Percentiles rank a stretch among this genome's conserved stretches.
These are phyloP conservation scores for Boechera stricta DNA, from an alignment of 345 rosid species.

Conservation along the genomic window DNA sequence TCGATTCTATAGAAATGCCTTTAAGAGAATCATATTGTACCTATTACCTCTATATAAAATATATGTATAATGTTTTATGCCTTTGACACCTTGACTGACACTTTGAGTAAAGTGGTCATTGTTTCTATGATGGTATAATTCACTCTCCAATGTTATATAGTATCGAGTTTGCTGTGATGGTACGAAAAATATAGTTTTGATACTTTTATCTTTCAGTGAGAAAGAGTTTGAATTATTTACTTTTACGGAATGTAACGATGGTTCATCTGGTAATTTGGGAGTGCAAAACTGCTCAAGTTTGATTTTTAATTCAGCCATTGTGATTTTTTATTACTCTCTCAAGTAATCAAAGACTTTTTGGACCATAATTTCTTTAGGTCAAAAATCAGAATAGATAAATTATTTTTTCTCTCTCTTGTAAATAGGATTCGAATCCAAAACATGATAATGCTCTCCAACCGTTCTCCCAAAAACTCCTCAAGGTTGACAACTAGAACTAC, in stretches of 20 bases:
- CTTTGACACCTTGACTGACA: constrained; percentile 28
- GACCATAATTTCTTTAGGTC: too few species aligned
- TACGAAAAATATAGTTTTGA: background rate
- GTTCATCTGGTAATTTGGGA: background rate
- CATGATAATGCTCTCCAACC: too few species aligned
- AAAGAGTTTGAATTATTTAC: background rate
- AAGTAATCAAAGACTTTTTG: too few species aligned
- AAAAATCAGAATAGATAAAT: too few species aligned
- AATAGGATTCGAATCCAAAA: too few species aligned
- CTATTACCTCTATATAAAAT: background rate
- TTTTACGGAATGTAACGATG: background rate
- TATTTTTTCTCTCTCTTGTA: too few species aligned
- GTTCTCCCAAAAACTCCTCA: too few species aligned
- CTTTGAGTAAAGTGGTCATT: constrained; percentile 33
- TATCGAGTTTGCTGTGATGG: constrained; percentile 1
- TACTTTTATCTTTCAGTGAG: background rate
- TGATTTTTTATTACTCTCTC: too few species aligned
- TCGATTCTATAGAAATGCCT: constrained; percentile 18
- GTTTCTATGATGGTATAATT: background rate
- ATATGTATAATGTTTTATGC: constrained; percentile 17
- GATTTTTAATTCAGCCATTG: too few species aligned
- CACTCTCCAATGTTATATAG: background rate
- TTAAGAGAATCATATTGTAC: constrained; percentile 31
- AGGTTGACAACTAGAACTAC: too few species aligned
- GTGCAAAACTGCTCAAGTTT: background rate